Evolutionary conservation across 2,329 filamentous ascomycete genomes (phyloP), one percentile per base, ranked within the genome.

Genomic region (Penicillium sp.): DNA sequence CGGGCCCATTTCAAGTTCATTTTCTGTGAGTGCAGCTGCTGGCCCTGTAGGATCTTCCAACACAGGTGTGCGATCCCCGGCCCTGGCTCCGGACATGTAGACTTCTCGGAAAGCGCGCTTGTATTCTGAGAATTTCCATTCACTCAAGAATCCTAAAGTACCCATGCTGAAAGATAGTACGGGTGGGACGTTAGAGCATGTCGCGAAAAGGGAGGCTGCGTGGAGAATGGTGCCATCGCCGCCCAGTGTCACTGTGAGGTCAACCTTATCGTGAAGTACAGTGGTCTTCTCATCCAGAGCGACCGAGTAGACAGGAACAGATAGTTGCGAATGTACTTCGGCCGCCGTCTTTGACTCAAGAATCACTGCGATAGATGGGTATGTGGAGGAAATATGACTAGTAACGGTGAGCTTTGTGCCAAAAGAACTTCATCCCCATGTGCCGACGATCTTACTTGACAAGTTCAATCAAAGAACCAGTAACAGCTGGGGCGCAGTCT

Each of bases 151-250:
- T 0, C 93, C 93, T 0, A 99, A 75, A 0, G 92, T 95, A 5
- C 93, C 93, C 89, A 99, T 96, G 66, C 90, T 95, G 66, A 99
- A 99, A 1, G 89, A 90, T 7, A 99, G 76, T 29, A 99, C 87
- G 0, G 93, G 93, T 0, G 93, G 93, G 0, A 99, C 92, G 36
- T 83, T 83, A 2, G 80, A 77, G 37, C 88, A 84, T 31, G 88
- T 86, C 51, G 89, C 89, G 72, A 95, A 97, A 4, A 96, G 79
- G 46, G 87, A 91, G 2, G 89, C 87, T 0, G 90, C 90, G 52
- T 88, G 87, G 39, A 95, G 72, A 46, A 95, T 92, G 2, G 90
- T 95, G 53, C 90, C 90, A 68, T 99, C 93, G 35, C 93, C 93
- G 45, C 93, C 93, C 41, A 99, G 82, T 0, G 93, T 97, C 36